Percentiles rank a stretch among this genome's conserved stretches.
Conservation (phyloP, 768 basidiomycete genomes). For the Ramaria sp. region DNA sequence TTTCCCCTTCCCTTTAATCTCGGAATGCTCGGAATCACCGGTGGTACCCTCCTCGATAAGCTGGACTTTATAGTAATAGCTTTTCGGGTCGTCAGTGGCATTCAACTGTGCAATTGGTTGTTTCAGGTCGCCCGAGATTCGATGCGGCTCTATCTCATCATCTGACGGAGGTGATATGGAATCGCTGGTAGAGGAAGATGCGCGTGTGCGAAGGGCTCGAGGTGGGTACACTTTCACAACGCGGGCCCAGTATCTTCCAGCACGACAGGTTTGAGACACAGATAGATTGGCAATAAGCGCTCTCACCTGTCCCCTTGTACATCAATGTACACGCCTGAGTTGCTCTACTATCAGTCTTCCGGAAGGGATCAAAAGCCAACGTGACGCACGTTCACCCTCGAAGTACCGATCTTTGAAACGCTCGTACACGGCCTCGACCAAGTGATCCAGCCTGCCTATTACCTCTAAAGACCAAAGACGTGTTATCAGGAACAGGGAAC, state of each 20-base stretch:
- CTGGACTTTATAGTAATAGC: constrained; percentile 83
- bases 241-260: constrained; percentile 64
- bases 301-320: constrained; percentile 76
- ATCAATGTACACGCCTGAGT: constrained; percentile 77
- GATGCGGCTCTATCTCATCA: constrained; percentile 47
- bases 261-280: background rate
- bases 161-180: constrained; percentile 24
- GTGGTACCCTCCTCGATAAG: constrained; percentile 66
- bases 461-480: constrained; percentile 54
- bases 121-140: constrained; percentile 71
- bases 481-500: constrained; percentile 10
- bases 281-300: background rate
- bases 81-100: constrained; percentile 62
- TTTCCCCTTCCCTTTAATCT: background rate
- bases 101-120: constrained; percentile 60
- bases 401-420: constrained; percentile 97
- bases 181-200: constrained; percentile 24
- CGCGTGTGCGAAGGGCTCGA: constrained; percentile 29
- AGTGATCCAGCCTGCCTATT: constrained; percentile 88
- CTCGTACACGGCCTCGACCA: constrained; percentile 91
- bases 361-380: constrained; percentile 2
- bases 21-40: constrained; percentile 20
- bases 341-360: constrained; percentile 5
- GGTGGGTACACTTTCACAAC: constrained; percentile 73
- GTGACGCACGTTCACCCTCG: constrained; percentile 70